Base-by-base conservation (phyloP, 192 early-diverging fungal genomes). In the Jimgerdemannia lactiflua region DNA sequence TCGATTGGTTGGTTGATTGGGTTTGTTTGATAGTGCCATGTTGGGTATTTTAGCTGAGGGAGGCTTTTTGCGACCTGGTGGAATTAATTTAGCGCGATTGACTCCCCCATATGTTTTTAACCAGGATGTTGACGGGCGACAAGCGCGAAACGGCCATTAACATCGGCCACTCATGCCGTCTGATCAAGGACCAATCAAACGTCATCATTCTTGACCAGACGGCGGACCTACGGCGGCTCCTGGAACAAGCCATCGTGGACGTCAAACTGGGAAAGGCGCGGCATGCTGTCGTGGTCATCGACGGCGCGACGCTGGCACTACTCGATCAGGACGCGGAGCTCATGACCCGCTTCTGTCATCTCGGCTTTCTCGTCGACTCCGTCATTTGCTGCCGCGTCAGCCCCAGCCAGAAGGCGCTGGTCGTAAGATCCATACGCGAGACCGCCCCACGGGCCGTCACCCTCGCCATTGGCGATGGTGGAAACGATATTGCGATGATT, bases 401-500 rank as follows among this genome's bases (percentile, higher is more conserved):
- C 42, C 96, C 96, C 19, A 81, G 90, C 44, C 96, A 98, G 82
- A 98, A 98, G 80, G 94, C 95, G 3, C 84, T 94, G 17, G 91
- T 96, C 0, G 96, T 97, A 70, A 85, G 89, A 74, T 86, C 85
- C 63, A 89, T 92, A 71, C 88, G 90, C 3, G 83, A 70, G 39
- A 77, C 82, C 72, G 71, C 74, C 44, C 83, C 78, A 20, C 65
- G 83, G 19, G 77, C 82, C 11, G 87, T 93, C 70, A 95, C 93
- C 29, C 76, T 94, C 63, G 93, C 93, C 10, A 95, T 98, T 67
- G 96, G 96, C 44, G 96, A 98, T 66, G 96, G 96, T 17, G 96
- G 94, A 68, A 98, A 98, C 77, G 96, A 98, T 71, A 93, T 97
- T 87, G 92, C 93, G 20, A 98, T 98, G 96, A 95, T 98, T 74